Evolutionary conservation across 805 yeast species (phyloP).

Genomic region (Kazachstania taianensis): DNA sequence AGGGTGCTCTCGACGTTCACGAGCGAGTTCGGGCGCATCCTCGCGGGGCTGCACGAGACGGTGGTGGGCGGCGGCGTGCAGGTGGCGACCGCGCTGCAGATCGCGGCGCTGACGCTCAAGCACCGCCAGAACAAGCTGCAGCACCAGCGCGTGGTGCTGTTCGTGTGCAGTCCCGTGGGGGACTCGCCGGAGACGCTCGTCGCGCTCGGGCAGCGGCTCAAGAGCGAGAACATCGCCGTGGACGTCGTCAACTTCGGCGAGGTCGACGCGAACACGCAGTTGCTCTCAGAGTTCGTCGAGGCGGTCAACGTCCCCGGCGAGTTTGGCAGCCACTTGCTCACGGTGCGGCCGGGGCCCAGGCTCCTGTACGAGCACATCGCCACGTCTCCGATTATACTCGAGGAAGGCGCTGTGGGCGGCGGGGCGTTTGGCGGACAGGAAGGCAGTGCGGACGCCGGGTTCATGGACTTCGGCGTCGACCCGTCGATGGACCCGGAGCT

Average conservation of each 20-base stretch:
- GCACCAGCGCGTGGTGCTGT: constrained; percentile 78
- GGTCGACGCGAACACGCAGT: constrained; percentile 61
- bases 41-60: constrained; percentile 74
- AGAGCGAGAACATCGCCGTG: constrained; percentile 83
- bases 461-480: constrained; percentile 64
- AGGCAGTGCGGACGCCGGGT: constrained; percentile 35
- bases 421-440: constrained; percentile 30
- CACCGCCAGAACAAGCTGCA: constrained; percentile 94
- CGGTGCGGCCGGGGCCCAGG: constrained; percentile 82
- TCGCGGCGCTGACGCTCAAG: constrained; percentile 85
- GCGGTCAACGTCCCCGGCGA: constrained; percentile 52
- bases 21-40: constrained; percentile 72
- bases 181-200: constrained; percentile 72
- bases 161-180: constrained; percentile 77
- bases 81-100: constrained; percentile 77
- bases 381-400: constrained; percentile 65
- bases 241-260: constrained; percentile 92
- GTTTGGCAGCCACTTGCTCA: constrained; percentile 71
- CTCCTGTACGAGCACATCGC: constrained; percentile 73
- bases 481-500: constrained; percentile 94
- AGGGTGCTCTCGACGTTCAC: constrained; percentile 84
- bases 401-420: constrained; percentile 37
- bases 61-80: constrained; percentile 59
- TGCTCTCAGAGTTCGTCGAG: constrained; percentile 68
- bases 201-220: constrained; percentile 81